Base-by-base conservation (phyloP, 75 land plant genomes). In the Cunninghamia lanceolata region DNA sequence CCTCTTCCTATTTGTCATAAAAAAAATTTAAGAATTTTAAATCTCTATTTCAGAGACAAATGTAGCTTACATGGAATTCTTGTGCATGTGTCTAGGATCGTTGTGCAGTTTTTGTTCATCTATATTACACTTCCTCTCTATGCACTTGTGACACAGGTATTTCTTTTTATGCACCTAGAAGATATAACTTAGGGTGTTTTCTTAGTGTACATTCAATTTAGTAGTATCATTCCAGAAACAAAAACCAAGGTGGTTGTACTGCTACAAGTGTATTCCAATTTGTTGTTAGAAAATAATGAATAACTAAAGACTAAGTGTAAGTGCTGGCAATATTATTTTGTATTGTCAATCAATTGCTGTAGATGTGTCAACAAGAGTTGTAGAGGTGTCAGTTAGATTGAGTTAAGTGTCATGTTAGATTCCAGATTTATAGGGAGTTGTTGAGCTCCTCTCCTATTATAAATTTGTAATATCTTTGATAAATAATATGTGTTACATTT, bases 81-180 rank as follows among this genome's bases (percentile, higher is more conserved):
- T 42, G 84, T 83, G 52, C 25, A 38, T 32, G 10, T 40, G 16
- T 83, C 0, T 30, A 83, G 84, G 35, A 36, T 34, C 2, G 35
- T 16, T 85, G 83, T 91, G 50, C 94, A 91, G 40, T 81, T 93
- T 59, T 30, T 93, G 11, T 94, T 93, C 87, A 93, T 21, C 45
- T 43, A 43, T 43, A 4, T 43, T 43, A 43, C 45, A 43, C 45
- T 43, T 43, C 45, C 45, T 43, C 92, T 92, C 15, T 93, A 94
- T 81, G 90, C 94, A 71, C 84, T 94, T 84, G 94, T 94, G 4
- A 89, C 94, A 89, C 94, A 52, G 87, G 95, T 93, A 46, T 19
- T 15, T 83, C 50, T 75, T 38, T 38, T 15, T 17, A 75, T 36
- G 78, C 14, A 15, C 39, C 16, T 4, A 43, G 4, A 43, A 43